phyloP scores from a whole-genome alignment of 1,284 basidiomycete genomes.

The Heterobasidion occidentale region DNA sequence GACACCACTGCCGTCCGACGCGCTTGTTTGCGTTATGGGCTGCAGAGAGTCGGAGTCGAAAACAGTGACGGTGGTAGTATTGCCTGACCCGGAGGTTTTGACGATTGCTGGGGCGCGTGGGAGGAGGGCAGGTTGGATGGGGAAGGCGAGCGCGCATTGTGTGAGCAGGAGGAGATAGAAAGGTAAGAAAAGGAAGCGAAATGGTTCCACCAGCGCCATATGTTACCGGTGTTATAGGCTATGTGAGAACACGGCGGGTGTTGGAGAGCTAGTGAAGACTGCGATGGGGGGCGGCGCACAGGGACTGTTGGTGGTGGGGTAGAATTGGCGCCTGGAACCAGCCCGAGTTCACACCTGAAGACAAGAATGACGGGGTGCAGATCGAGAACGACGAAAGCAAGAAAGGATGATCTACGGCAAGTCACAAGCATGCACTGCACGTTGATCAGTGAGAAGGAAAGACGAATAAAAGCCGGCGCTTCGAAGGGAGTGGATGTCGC shows the following conservation, averaged over 20 bases:
- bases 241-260: too few relatives aligned
- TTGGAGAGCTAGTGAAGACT: too few relatives aligned
- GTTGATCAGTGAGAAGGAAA: conserved; percentile 1
- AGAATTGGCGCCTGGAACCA: neutral
- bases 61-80: conserved; percentile 24
- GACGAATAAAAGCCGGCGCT: neutral
- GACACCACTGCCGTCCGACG: conserved; percentile 49
- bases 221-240: neutral
- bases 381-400: neutral
- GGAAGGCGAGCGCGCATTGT: neutral
- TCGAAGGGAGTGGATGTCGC: neutral
- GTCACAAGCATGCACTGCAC: neutral
- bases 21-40: conserved; percentile 42
- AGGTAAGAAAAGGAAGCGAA: neutral
- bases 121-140: neutral
- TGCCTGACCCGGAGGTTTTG: conserved; percentile 21
- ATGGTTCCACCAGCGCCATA: neutral
- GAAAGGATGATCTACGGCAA: neutral
- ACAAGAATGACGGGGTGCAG: neutral
- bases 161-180: neutral
- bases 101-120: neutral
- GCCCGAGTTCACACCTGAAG: neutral
- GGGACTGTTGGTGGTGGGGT: too few relatives aligned
- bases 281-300: too few relatives aligned
- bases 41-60: conserved; percentile 34